phyloP scores from a whole-genome alignment of 2,329 filamentous ascomycete genomes.

The Claviceps digitariae region DNA sequence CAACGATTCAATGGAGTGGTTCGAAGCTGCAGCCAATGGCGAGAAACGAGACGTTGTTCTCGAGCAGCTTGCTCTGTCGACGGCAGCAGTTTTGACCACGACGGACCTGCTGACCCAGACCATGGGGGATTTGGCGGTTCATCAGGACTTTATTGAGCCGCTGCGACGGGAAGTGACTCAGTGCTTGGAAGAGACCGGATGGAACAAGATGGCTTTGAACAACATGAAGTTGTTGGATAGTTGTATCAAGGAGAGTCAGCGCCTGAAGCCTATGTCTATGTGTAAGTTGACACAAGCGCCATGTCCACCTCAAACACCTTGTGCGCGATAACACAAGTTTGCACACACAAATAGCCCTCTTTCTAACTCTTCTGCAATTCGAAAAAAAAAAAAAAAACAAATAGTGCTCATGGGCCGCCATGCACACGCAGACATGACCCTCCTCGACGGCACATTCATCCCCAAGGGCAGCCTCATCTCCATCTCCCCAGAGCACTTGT shows the following conservation, averaged over 20 bases:
- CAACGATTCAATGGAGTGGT: constrained; percentile 40
- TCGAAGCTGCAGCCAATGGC: constrained; percentile 28
- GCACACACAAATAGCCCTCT: neutral
- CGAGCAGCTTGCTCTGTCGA: constrained; percentile 16
- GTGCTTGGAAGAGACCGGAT: neutral
- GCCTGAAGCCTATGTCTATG: constrained; percentile 26
- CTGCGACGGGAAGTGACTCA: constrained; percentile 27
- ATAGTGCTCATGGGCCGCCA: constrained; percentile 5
- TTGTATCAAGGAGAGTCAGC: constrained; percentile 33
- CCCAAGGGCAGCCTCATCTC: constrained; percentile 1
- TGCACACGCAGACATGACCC: constrained; percentile 1
- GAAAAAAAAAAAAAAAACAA: no score
- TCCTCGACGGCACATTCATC: constrained; percentile 6
- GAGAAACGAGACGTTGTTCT: constrained; percentile 5
- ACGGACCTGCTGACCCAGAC: constrained; percentile 14
- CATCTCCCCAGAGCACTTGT: constrained; percentile 1
- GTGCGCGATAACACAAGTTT: neutral
- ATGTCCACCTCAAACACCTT: neutral
- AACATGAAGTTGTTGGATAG: constrained; percentile 31
- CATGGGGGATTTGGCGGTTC: constrained; percentile 23
- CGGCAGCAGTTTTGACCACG: constrained; percentile 42
- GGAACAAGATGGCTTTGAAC: constrained; percentile 7
- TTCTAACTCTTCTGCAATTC: neutral
- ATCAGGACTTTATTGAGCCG: constrained; percentile 20
- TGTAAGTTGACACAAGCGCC: neutral